Evolutionary conservation across 225 moss, liverwort and hornwort species (phyloP), one percentile per base, ranked within the genome.

Genomic region (Physcomitrium patens): DNA sequence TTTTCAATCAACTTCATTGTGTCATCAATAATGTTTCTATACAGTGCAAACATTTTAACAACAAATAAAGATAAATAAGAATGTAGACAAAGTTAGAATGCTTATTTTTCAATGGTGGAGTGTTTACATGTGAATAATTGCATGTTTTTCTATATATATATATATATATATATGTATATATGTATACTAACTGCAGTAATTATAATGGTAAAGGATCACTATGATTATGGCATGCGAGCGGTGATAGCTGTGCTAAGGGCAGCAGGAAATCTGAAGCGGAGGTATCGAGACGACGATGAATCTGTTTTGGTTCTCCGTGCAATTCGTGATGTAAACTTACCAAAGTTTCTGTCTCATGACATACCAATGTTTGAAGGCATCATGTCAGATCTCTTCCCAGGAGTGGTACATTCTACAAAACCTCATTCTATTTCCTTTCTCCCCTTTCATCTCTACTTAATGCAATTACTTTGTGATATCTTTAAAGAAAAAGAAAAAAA

Each of bases 361-460:
- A 90, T 94, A 62, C 88, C 85, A 1, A 88, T 94, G 63, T 94
- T 94, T 82, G 91, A 91, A 70, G 91, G 91, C 15, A 94, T 94
- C 7, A 94, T 94, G 91, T 89, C 90, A 5, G 94, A 94, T 78
- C 84, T 94, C n/a, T 94, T 94, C 68, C 94, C 94, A 0, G 92
- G 90, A 78, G 94, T 94, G 87, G 91, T 92, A 83, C 8, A 76
- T 51, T 54, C 53, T 18, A 3, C 17, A 51, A 74, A 63, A 9
- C 43, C 43, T 12, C 24, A 16, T 50, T 64, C 15, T 7, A 53
- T 19, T 41, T 19, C 24, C 24, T 24, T 24, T 24, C 24, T 24
- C 24, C 1, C 24, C 24, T 24, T 24, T 24, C 24, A 24, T 24
- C 1, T 24, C 24, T 1, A 24, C 24, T 24, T 1, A 24, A 24